These are phyloP conservation scores for Boletus tylopilopsis DNA, from an alignment of 768 basidiomycete genomes.

Conservation along the genomic window DNA sequence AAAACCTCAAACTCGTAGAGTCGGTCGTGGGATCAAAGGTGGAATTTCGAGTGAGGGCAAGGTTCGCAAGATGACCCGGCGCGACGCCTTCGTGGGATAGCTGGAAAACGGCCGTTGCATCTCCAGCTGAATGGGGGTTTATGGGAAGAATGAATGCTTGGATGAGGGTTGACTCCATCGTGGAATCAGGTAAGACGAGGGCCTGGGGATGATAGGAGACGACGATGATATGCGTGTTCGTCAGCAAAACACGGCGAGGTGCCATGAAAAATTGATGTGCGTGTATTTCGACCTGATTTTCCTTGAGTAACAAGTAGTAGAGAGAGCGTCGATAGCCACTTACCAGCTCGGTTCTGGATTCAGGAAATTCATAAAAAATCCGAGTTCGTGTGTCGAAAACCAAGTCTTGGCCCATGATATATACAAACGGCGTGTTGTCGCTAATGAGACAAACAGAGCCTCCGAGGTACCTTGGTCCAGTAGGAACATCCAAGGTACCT, in stretches of 20 bases:
- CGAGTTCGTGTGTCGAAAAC: no score
- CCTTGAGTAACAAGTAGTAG: no score
- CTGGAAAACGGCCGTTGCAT: neutral
- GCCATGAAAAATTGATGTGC: neutral
- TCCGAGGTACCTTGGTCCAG: no score
- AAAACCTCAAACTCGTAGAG: neutral
- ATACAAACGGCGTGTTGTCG: no score
- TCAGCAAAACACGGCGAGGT: neutral
- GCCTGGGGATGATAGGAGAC: neutral
- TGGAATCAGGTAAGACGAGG: neutral
- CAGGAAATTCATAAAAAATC: no score
- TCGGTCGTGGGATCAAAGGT: neutral
- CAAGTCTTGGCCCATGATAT: no score
- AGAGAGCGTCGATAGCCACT: no score
- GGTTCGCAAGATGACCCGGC: neutral
- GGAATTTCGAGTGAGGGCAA: constrained; percentile 5
- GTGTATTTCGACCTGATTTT: no score
- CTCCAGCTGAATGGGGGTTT: neutral
- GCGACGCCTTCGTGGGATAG: constrained; percentile 4
- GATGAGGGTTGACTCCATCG: neutral
- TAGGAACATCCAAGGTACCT: no score
- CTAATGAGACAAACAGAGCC: no score
- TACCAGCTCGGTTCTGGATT: no score
- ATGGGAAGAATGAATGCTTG: constrained; percentile 1
- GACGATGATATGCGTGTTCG: constrained; percentile 5